Base-by-base conservation (phyloP, 2,329 filamentous ascomycete species). In the Fusarium temperatum region DNA sequence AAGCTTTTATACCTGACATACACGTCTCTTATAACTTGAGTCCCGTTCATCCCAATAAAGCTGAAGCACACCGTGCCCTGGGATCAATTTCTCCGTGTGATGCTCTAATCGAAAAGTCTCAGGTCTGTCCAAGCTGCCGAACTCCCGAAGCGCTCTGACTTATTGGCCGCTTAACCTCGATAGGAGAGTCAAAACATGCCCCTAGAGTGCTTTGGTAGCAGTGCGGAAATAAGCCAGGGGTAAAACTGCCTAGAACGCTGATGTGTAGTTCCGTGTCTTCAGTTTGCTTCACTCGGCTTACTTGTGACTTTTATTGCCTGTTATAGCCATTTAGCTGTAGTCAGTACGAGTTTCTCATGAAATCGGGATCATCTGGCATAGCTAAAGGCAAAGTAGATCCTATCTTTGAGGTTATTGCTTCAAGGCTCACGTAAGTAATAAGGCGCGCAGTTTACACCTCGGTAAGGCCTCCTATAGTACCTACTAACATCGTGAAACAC, bases 321-420 rank as follows among this genome's bases (percentile, higher is more conserved):
- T 2, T 8, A 24, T 13, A n/a, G 1, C 14, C 6, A 24, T 17
- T 9, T 14, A 5, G 15, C 8, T 51, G 1, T 12, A 20, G 3
- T 14, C 17, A 5, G 17, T 8, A n/a, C 11, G 0, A 24, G 20
- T 18, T 18, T 3, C 2, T n/a, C 14, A 6, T 9, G 4, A 12
- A 6, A 8, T 0, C 8, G 20, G 0, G 4, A 9, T 6, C n/a
- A 1, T 5, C 1, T n/a, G 11, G 9, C 8, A 50, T 30, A 6
- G 8, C 11, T n/a, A 8, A 18, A 32, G 17, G 26, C 6, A 12
- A n/a, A 18, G 0, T 8, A 50, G 47, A 20, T 20, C 48, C 7
- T 10, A 8, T 20, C 12, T 1, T 15, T 26, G 5, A 20, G 15
- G 6, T 14, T 7, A 8, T 20, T 3, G 1, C n/a, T 11, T 35